Base-by-base conservation (phyloP, 2,329 filamentous ascomycete genomes). In the Gremmenia infestans region DNA sequence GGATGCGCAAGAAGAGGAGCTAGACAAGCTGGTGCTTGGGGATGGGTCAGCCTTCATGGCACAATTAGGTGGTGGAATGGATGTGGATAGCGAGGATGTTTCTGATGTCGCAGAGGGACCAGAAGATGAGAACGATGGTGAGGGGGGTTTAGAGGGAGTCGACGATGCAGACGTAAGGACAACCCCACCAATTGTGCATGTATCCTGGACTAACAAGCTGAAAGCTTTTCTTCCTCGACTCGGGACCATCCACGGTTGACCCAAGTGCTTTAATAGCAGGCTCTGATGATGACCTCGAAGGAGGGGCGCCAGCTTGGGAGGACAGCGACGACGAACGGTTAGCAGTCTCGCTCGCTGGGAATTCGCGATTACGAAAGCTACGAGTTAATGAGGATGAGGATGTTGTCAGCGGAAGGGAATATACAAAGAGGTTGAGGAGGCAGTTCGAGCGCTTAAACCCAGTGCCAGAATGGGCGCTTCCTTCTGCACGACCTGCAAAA, bases 261-360 rank as follows among this genome's bases (percentile, higher is more conserved):
- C 17, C 58, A n/a, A 56, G 53, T 49, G 56, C 60, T 40, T 55
- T 68, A 6, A 58, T 67, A 54, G 54, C 57, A n/a, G 39, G 57
- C 15, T 56, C 57, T 1, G 58, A 65, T 11, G 72, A 74, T 2
- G 72, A 76, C 22, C 68, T 72, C 22, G 74, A 73, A 35, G 72
- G 70, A 36, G 72, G 73, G 62, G 76, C 77, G 19, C 79, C 86
- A 2, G 89, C 85, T 1, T 99, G 94, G 94, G 85, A 92, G 64
- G 94, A 99, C 70, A 97, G 92, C 72, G 94, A 99, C 66, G 94
- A 99, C 68, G 94, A 97, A 68, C 82, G 89, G 53, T 76, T 97
- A 60, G 82, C 85, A 6, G 81, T 99, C 49, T 97, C 93, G 14
- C 79, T 99, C 40, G 88, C 90, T 3, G 81, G 83, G 25, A 85